A percentile compares a stretch with the other conserved stretches of the same genome.
Evolutionary conservation across 139 green algal species (phyloP).

Genomic region (Auxenochlorella pyrenoidosa): DNA sequence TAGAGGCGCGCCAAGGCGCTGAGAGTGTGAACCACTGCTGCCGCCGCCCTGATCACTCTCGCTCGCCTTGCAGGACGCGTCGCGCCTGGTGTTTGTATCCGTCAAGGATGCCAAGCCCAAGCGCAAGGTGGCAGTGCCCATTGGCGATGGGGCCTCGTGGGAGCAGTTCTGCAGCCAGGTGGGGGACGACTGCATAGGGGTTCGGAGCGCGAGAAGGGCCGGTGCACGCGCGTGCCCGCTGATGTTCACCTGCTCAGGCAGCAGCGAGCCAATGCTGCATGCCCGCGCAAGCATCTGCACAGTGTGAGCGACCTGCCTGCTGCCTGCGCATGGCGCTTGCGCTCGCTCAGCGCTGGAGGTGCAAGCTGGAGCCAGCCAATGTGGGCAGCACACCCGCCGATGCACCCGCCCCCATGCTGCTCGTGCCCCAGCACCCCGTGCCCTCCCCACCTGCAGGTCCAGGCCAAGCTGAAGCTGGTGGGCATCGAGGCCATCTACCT

Average conservation of each 20-base stretch:
- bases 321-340: background rate
- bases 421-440: too few relatives aligned
- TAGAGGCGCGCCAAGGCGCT: background rate
- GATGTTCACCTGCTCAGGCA: background rate
- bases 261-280: background rate
- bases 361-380: background rate
- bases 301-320: background rate
- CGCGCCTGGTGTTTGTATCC: conserved; percentile 84
- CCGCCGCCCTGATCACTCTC: background rate
- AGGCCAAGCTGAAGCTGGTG: conserved; percentile 77
- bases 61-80: conserved; percentile 68
- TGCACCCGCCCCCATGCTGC: background rate
- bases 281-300: background rate
- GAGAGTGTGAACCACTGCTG: background rate
- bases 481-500: conserved; percentile 75
- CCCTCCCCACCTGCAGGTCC: conserved; percentile 47
- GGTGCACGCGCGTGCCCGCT: background rate
- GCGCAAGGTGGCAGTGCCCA: conserved; percentile 84
- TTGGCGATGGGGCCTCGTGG: conserved; percentile 79
- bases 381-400: too few relatives aligned
- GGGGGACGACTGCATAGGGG: background rate
- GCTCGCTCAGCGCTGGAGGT: conserved; percentile 58
- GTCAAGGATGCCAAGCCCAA: conserved; percentile 81
- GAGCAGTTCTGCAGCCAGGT: conserved; percentile 74
- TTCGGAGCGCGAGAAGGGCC: background rate